phyloP scores from a whole-genome alignment of 192 early-diverging fungal species.

The Phlyctochytrium planicorne region DNA sequence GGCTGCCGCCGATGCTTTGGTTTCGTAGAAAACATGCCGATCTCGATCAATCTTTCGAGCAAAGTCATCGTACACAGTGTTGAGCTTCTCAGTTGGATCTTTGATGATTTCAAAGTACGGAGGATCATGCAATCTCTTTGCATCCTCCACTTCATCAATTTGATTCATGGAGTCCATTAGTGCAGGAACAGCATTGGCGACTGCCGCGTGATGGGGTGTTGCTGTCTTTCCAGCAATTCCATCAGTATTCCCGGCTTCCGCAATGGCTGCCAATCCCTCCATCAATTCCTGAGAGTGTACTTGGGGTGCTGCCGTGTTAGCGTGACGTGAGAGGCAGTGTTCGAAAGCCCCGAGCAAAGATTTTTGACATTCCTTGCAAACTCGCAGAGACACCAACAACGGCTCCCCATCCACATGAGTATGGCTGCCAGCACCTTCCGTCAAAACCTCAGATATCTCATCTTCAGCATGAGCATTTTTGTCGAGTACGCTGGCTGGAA shows the following conservation, averaged over 20 bases:
- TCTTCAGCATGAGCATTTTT: no score
- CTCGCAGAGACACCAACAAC: slow-evolving; percentile 42
- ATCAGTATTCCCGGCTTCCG: slow-evolving; percentile 1
- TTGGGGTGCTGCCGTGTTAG: neutral
- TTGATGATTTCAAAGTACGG: slow-evolving; percentile 50
- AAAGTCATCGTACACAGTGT: slow-evolving; percentile 35
- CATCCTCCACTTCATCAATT: slow-evolving; percentile 51
- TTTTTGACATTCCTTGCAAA: slow-evolving; percentile 47
- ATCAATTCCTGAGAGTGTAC: neutral
- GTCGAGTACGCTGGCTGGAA: no score
- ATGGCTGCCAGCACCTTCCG: no score
- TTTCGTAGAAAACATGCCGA: slow-evolving; percentile 37
- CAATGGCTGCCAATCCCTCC: neutral
- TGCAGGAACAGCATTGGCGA: neutral
- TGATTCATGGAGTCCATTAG: slow-evolving; percentile 38
- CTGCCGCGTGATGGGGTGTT: neutral
- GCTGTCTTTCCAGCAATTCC: slow-evolving; percentile 1
- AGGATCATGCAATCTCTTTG: slow-evolving; percentile 23
- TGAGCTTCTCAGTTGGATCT: slow-evolving; percentile 42
- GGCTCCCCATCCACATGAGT: neutral
- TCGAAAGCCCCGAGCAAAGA: slow-evolving; percentile 47
- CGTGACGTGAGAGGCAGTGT: slow-evolving; percentile 41
- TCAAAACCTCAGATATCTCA: no score
- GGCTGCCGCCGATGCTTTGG: neutral
- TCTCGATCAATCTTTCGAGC: slow-evolving; percentile 39